Evolutionary conservation across 169 alveolate genomes (phyloP), one percentile per base, ranked within the genome.

Genomic region (Plasmodium yoelii): DNA sequence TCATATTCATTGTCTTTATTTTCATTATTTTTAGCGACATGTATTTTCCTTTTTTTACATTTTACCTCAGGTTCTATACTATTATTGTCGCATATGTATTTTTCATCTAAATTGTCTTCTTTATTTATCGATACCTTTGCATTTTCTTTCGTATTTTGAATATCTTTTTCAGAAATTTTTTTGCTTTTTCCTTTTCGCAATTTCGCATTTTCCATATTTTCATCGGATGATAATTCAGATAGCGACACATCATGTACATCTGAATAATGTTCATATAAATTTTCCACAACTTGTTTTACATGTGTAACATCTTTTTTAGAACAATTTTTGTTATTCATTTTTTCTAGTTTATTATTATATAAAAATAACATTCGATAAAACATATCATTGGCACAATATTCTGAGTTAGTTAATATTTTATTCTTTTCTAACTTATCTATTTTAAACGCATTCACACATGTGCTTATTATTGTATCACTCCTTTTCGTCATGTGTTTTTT

Each of bases 161-260:
- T 67, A 15, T 51, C 55, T 65, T n/a, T 47, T 64, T 80, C 67
- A 60, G 6, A 57, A 51, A 42, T 53, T 65, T 80, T 49, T 46
- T 24, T 28, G 34, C 13, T 68, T 22, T n/a, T 82, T 24, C 46
- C 91, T 28, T 47, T 84, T 34, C 59, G 42, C 28, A 42, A n/a
- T n/a, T 56, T 67, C 39, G 34, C 24, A 44, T 70, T 9, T 63
- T 70, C 77, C 28, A 4, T 13, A 22, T 46, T 65, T 9, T 69
- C 46, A 12, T 71, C 91, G 5, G 91, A 86, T 63, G 91, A 86
- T 42, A 86, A 39, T 69, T 86, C 91, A n/a, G 91, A 86, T 7
- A 86, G 39, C 0, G 91, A 86, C 8, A 86, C 59, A 46, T 70
- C 86, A 5, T 86, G 75, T 65, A 86, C 44, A 39, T 86, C 91